Evolutionary conservation across 441 rosid genomes (phyloP), one percentile per base, ranked within the genome.

Genomic region (Arabidopsis lyrata): DNA sequence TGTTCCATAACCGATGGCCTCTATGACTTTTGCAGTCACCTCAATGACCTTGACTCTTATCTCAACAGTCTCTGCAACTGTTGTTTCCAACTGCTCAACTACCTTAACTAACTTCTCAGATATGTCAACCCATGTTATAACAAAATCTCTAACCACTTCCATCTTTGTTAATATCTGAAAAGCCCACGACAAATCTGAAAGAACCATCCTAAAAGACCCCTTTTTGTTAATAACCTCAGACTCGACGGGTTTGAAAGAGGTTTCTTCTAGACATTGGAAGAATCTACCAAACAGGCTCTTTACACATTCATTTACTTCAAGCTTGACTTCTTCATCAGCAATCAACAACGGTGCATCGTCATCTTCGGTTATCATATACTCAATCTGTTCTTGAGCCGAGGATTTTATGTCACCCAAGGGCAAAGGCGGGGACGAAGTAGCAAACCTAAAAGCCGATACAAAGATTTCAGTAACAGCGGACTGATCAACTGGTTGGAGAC

Each of bases 321-420:
- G 81, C 82, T 85, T 90, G 24, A 92, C 81, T 69, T 82, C 86
- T 63, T 85, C 83, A 67, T 84, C 85, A 53, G 88, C 84, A 14
- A 76, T 68, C 78, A 90, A 69, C 63, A 92, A 83, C 10, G 96
- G 97, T 48, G 86, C 88, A 82, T 92, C 97, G 18, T 95, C 97
- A 76, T 95, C 97, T 86, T 95, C 95, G 0, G 95, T 92, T 47
- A 90, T 86, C 93, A 95, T 89, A 85, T 95, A 92, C 57, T 90
- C 97, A 7, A 90, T 84, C 79, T 95, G 98, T 83, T 90, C 98
- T 80, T 95, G 97, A 8, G 88, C 91, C 3, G 93, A 82, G 9
- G 82, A 76, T 83, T 88, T 95, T 15, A 95, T 85, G 69, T 84
- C 89, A 34, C 79, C 80, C 83, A 85, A 61, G 36, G 72, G 61